Conservation (phyloP, 2,329 filamentous ascomycete genomes). For the Hymenoscyphus linearis region DNA sequence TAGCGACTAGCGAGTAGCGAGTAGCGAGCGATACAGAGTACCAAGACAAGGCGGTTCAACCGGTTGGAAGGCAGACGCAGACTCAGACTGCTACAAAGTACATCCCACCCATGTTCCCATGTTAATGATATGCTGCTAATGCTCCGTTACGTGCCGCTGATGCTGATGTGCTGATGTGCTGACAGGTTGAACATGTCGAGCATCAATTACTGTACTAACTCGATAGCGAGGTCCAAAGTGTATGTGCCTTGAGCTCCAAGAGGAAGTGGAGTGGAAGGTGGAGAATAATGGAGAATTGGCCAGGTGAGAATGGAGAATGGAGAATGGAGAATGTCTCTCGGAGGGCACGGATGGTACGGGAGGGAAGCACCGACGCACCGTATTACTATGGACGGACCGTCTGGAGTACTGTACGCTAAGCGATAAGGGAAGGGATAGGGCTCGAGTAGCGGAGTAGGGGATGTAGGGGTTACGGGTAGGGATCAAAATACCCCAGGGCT, state of each 20-base stretch:
- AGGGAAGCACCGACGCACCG: neutral
- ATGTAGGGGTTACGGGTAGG: too few species aligned
- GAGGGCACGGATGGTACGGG: neutral
- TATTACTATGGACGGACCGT: neutral
- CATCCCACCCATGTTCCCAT: too few species aligned
- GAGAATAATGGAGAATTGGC: too few species aligned
- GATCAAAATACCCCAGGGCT: too few species aligned
- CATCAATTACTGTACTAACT: neutral
- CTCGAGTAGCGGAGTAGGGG: too few species aligned
- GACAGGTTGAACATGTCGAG: neutral
- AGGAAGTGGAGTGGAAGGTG: neutral
- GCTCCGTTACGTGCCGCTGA: neutral
- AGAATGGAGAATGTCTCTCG: neutral
- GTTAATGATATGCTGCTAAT: neutral
- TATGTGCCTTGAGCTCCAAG: too few species aligned
- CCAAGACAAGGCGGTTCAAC: too few species aligned
- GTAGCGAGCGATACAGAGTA: too few species aligned
- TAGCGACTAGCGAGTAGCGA: too few species aligned
- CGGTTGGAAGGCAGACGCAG: neutral
- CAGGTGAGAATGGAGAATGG: too few species aligned
- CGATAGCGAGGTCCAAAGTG: too few species aligned
- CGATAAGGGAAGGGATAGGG: neutral
- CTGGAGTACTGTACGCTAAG: neutral
- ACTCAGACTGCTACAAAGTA: neutral
- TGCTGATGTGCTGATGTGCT: neutral